Evolutionary conservation across 176 grass and related monocot genomes (phyloP).

Genomic region (Bromus sterilis): DNA sequence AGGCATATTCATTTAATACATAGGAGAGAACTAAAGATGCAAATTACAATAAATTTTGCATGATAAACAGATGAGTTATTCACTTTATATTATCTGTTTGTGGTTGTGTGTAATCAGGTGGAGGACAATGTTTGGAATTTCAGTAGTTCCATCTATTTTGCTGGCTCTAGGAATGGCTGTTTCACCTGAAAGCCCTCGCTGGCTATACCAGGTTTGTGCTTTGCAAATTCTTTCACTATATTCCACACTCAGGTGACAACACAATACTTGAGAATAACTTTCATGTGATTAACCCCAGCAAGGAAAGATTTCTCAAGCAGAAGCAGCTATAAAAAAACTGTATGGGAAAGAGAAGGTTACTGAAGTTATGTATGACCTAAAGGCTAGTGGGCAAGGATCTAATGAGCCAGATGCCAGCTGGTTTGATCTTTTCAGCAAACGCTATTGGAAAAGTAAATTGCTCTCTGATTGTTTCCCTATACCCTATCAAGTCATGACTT

Average conservation of each 20-base stretch:
- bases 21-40: neutral
- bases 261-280: neutral
- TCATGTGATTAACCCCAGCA: slow-evolving; percentile 50
- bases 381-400: slow-evolving; percentile 58
- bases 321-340: slow-evolving; percentile 86
- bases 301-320: slow-evolving; percentile 82
- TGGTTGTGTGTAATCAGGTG: slow-evolving; percentile 52
- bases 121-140: slow-evolving; percentile 91
- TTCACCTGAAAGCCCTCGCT: slow-evolving; percentile 99
- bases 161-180: slow-evolving; percentile 87
- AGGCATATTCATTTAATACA: neutral
- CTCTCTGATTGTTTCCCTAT: neutral
- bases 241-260: neutral
- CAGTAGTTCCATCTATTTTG: slow-evolving; percentile 75
- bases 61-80: neutral
- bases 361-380: slow-evolving; percentile 87
- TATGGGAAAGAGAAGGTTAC: slow-evolving; percentile 90
- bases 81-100: slow-evolving; percentile 3
- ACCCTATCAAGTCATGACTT: neutral
- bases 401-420: slow-evolving; percentile 81
- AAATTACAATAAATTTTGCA: neutral
- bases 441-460: slow-evolving; percentile 86
- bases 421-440: slow-evolving; percentile 95
- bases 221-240: neutral
- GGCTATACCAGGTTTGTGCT: slow-evolving; percentile 88